phyloP scores from a whole-genome alignment of 31 red algal genomes.

The Endocladia muricata region DNA sequence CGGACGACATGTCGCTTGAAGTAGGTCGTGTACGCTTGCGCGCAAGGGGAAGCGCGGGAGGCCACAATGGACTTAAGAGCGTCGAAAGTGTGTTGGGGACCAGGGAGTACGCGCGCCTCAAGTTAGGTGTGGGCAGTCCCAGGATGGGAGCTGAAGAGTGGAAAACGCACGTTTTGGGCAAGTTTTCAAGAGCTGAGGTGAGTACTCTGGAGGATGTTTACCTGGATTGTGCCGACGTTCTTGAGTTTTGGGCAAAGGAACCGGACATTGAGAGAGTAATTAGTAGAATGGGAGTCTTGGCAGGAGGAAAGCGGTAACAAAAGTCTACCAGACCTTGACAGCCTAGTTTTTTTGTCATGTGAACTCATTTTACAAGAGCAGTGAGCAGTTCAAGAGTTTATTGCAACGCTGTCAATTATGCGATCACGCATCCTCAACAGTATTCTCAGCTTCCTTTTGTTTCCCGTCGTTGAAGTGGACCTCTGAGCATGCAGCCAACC shows the following conservation, averaged over 20 bases:
- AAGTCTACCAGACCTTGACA: no score
- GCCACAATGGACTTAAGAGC: constrained; percentile 96
- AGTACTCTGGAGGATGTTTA: constrained; percentile 49
- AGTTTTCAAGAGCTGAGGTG: constrained; percentile 68
- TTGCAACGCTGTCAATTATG: not conserved
- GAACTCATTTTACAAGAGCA: no score
- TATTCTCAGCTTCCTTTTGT: no score
- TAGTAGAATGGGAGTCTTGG: constrained; percentile 12
- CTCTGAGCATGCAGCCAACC: constrained; percentile 74
- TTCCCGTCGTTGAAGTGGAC: constrained; percentile 73
- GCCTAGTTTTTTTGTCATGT: no score
- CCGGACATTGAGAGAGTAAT: constrained; percentile 43
- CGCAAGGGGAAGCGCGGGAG: constrained; percentile 73
- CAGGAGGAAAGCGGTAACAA: not conserved
- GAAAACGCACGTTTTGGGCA: constrained; percentile 71
- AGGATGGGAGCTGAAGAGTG: constrained; percentile 24
- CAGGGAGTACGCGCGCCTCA: constrained; percentile 66
- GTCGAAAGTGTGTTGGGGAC: constrained; percentile 49
- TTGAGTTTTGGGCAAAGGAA: constrained; percentile 66
- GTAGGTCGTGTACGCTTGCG: constrained; percentile 79
- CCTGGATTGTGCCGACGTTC: constrained; percentile 51
- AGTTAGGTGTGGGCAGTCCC: constrained; percentile 82
- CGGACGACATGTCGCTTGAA: constrained; percentile 77
- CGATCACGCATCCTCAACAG: not conserved
- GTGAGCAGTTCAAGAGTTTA: not conserved